These are phyloP conservation scores for Aspergillus terreus DNA, from an alignment of 2,329 filamentous ascomycete genomes.

Conservation along the genomic window DNA sequence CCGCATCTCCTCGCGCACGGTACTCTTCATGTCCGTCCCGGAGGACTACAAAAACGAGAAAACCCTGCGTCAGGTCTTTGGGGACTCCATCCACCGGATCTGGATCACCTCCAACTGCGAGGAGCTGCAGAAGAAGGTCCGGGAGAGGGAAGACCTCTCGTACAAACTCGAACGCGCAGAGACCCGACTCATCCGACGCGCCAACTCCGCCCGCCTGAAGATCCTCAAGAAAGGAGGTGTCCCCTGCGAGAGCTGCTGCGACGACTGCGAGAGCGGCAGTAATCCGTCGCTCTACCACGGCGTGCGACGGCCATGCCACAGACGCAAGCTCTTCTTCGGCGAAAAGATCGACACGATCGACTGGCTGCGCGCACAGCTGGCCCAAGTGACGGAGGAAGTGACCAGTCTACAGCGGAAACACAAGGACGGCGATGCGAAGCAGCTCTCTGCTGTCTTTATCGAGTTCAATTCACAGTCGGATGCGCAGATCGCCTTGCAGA, in stretches of 20 bases:
- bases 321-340: slow-evolving; percentile 66
- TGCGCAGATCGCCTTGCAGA: slow-evolving; percentile 82
- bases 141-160: slow-evolving; percentile 73
- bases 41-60: slow-evolving; percentile 70
- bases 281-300: slow-evolving; percentile 24
- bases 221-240: slow-evolving; percentile 38
- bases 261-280: slow-evolving; percentile 27
- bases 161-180: slow-evolving; percentile 82
- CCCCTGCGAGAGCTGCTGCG: slow-evolving; percentile 16
- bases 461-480: slow-evolving; percentile 79
- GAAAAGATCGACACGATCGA: slow-evolving; percentile 88
- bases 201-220: slow-evolving; percentile 67
- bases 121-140: slow-evolving; percentile 72
- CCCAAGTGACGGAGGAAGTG: slow-evolving; percentile 67
- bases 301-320: slow-evolving; percentile 68
- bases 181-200: slow-evolving; percentile 74
- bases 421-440: slow-evolving; percentile 59
- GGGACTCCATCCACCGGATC: slow-evolving; percentile 71
- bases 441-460: slow-evolving; percentile 76
- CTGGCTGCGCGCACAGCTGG: slow-evolving; percentile 73
- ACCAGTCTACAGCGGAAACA: slow-evolving; percentile 63
- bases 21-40: slow-evolving; percentile 84
- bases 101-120: slow-evolving; percentile 80
- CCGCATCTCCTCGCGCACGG: slow-evolving; percentile 81
- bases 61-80: slow-evolving; percentile 74